Percentiles rank a stretch among this genome's conserved stretches.
These are phyloP conservation scores for Suhomyces sp. DNA, from an alignment of 805 yeast genomes.

Conservation along the genomic window DNA sequence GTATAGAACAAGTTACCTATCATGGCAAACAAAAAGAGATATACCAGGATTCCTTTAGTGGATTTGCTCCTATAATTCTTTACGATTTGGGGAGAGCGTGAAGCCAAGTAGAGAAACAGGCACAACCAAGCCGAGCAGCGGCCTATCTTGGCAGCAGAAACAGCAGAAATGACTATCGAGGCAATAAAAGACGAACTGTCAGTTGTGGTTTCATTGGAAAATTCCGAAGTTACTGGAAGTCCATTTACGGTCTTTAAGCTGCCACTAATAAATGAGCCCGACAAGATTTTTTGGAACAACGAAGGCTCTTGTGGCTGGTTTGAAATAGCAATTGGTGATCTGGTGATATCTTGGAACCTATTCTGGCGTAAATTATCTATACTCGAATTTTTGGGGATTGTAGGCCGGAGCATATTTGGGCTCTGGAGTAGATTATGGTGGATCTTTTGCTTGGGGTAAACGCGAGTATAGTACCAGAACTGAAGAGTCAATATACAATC, in stretches of 20 bases:
- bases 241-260: slow-evolving; percentile 14
- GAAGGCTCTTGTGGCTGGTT: not conserved
- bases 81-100: slow-evolving; percentile 36
- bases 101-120: slow-evolving; percentile 28
- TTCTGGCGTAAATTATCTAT: slow-evolving; percentile 15
- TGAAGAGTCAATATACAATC: slow-evolving; percentile 70
- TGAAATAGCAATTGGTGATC: slow-evolving; percentile 11
- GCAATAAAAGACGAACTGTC: no score
- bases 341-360: slow-evolving; percentile 13
- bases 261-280: slow-evolving; percentile 11
- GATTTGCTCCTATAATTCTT: slow-evolving; percentile 29
- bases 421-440: slow-evolving; percentile 39
- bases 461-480: slow-evolving; percentile 62
- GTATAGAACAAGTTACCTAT: slow-evolving; percentile 35
- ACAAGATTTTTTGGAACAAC: slow-evolving; percentile 13
- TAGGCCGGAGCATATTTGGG: slow-evolving; percentile 32
- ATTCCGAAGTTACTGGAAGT: no score
- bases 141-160: slow-evolving; percentile 19
- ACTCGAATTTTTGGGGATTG: slow-evolving; percentile 9
- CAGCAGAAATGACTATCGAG: not conserved
- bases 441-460: slow-evolving; percentile 38
- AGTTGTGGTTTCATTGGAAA: no score
- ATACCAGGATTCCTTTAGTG: slow-evolving; percentile 35
- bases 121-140: slow-evolving; percentile 33
- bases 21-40: slow-evolving; percentile 34